These are phyloP conservation scores for Mrakia frigida DNA, from an alignment of 768 basidiomycete genomes.

Conservation along the genomic window DNA sequence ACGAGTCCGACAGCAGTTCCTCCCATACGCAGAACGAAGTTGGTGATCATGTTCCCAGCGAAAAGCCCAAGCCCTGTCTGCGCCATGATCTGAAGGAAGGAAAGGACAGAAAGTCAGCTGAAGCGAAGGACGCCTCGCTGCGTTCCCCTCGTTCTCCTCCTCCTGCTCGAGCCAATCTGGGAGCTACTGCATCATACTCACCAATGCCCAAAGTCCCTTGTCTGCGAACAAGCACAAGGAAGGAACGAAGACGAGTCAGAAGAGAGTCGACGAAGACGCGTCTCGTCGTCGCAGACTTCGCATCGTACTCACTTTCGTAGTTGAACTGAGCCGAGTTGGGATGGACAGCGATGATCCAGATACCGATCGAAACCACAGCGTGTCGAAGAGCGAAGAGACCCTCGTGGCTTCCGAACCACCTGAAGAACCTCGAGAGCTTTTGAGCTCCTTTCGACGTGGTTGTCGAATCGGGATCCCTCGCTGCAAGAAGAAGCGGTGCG, in stretches of 20 bases:
- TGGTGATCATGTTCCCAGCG: constrained; percentile 55
- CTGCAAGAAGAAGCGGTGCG: constrained; percentile 35
- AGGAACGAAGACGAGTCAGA: neutral
- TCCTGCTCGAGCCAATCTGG: no score
- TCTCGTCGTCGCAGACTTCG: constrained; percentile 48
- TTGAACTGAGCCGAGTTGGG: constrained; percentile 42
- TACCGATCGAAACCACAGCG: constrained; percentile 50
- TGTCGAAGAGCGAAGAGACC: constrained; percentile 55
- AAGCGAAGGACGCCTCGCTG: no score
- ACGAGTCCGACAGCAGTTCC: constrained; percentile 50
- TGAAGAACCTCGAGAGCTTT: constrained; percentile 44
- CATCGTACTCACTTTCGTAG: constrained; percentile 49
- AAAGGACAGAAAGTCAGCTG: no score
- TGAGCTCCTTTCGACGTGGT: constrained; percentile 51
- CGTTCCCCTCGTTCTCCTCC: no score
- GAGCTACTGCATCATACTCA: no score
- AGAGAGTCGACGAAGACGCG: neutral
- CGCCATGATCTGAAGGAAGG: constrained; percentile 36
- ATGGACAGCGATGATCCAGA: constrained; percentile 34
- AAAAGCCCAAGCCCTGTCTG: constrained; percentile 57
- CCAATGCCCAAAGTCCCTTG: constrained; percentile 16
- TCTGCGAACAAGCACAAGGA: neutral
- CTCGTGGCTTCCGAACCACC: constrained; percentile 49
- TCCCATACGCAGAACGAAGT: constrained; percentile 49
- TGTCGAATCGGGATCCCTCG: constrained; percentile 51